These are phyloP conservation scores for Phanerochaete carnosa DNA, from an alignment of 768 basidiomycete species.

Conservation along the genomic window DNA sequence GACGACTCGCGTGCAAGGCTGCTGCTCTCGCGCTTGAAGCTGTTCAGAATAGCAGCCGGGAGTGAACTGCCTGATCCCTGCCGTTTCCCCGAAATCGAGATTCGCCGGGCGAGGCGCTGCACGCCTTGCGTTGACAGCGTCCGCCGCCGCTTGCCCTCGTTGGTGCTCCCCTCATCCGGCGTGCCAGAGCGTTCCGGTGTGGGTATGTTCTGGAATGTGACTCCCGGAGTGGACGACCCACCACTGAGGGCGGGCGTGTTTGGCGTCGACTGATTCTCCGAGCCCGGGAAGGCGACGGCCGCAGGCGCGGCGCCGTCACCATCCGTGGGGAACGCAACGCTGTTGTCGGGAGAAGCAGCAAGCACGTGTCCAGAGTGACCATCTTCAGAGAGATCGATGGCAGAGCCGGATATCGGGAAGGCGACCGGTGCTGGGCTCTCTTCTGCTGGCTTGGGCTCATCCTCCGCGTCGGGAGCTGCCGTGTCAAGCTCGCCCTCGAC, in stretches of 20 bases:
- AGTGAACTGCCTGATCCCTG: constrained; percentile 44
- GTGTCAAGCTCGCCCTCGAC: constrained; percentile 12
- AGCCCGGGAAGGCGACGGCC: constrained; percentile 28
- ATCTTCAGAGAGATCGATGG: constrained; percentile 11
- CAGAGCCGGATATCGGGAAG: constrained; percentile 25
- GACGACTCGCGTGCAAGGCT: constrained; percentile 28
- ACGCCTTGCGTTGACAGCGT: constrained; percentile 80
- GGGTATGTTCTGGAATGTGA: constrained; percentile 63
- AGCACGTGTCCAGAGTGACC: background rate
- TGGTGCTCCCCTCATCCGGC: constrained; percentile 50
- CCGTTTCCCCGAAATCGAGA: constrained; percentile 62
- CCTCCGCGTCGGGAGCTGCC: constrained; percentile 12
- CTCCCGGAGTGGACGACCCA: constrained; percentile 31
- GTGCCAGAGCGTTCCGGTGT: constrained; percentile 68
- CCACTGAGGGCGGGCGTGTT: constrained; percentile 20
- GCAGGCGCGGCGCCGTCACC: constrained; percentile 16
- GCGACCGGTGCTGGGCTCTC: constrained; percentile 20
- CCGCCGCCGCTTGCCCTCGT: constrained; percentile 76
- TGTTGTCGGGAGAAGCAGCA: constrained; percentile 24
- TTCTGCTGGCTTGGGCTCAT: constrained; percentile 8
- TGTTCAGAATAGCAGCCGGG: constrained; percentile 38
- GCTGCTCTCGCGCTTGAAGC: constrained; percentile 48
- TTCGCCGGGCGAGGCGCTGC: constrained; percentile 71
- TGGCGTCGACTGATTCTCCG: constrained; percentile 5
- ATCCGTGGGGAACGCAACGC: constrained; percentile 32